Conservation (phyloP, 768 basidiomycete genomes). For the Agaricus sinodeliciosus region DNA sequence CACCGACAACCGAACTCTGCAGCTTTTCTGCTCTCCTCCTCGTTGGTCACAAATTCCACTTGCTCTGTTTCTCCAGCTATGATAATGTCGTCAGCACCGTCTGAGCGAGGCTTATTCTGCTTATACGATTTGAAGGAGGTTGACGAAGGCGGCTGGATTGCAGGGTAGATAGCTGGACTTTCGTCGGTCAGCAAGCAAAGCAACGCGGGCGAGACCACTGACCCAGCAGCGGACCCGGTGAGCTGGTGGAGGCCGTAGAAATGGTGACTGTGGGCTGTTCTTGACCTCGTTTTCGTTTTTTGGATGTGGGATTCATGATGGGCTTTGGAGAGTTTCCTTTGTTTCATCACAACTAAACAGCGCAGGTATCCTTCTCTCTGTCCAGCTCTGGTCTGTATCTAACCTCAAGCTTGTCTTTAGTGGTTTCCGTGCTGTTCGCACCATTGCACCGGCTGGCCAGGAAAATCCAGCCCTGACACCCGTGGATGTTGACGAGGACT, state of each 20-base stretch:
- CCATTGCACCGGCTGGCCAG: neutral
- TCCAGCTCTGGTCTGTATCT: neutral
- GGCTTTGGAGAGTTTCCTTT: constrained; percentile 20
- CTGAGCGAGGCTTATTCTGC: constrained; percentile 30
- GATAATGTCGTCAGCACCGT: constrained; percentile 31
- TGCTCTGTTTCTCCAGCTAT: constrained; percentile 80
- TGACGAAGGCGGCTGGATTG: constrained; percentile 46
- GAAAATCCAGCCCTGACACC: neutral
- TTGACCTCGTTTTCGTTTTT: constrained; percentile 35
- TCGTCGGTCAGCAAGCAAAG: constrained; percentile 1
- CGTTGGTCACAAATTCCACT: constrained; percentile 73
- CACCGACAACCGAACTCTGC: constrained; percentile 65
- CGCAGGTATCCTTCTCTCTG: neutral
- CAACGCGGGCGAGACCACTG: constrained; percentile 6
- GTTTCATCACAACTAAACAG: constrained; percentile 2
- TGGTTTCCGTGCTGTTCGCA: neutral
- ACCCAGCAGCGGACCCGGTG: constrained; percentile 35
- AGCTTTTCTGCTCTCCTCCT: constrained; percentile 41
- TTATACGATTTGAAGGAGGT: constrained; percentile 61
- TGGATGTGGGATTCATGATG: constrained; percentile 28
- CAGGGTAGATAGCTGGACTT: constrained; percentile 46
- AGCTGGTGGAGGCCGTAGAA: constrained; percentile 22
- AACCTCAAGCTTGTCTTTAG: neutral
- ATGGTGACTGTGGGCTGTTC: constrained; percentile 23
- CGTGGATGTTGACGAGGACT: constrained; percentile 2